phyloP scores from a whole-genome alignment of 305 asterid genomes.

The Solanum hybrid region DNA sequence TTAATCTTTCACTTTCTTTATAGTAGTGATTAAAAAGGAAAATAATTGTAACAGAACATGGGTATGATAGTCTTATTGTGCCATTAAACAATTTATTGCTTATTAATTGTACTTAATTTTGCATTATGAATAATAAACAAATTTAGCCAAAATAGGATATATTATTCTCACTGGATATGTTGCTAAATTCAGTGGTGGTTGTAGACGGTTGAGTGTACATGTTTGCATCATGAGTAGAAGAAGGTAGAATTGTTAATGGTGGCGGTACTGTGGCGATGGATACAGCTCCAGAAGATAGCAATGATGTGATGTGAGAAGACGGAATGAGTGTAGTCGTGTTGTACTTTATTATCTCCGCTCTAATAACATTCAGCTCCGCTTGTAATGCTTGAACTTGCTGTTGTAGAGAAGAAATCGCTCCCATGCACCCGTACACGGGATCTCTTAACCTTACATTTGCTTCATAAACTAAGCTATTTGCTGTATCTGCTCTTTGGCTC shows the following conservation, averaged over 20 bases:
- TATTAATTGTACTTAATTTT: not conserved
- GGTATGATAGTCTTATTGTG: not conserved
- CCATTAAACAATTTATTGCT: not conserved
- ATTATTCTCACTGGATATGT: conserved; percentile 32
- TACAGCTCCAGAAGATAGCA: conserved; percentile 35
- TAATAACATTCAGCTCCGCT: conserved; percentile 43
- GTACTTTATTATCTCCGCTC: conserved; percentile 49
- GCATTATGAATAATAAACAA: not conserved
- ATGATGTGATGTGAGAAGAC: conserved; percentile 22
- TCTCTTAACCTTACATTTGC: conserved; percentile 74
- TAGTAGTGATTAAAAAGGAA: not conserved
- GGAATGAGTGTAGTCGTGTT: conserved; percentile 18
- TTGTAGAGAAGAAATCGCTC: conserved; percentile 63
- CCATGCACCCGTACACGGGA: conserved; percentile 91
- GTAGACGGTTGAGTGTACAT: conserved; percentile 35
- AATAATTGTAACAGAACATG: not conserved
- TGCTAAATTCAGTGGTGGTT: conserved; percentile 34
- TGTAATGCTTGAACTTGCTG: conserved; percentile 56
- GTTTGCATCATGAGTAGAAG: conserved; percentile 20
- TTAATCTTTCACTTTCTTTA: not conserved
- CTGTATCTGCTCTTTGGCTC: conserved; percentile 66
- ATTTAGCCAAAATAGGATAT: conserved; percentile 51
- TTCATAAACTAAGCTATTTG: conserved; percentile 75
- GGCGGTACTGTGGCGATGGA: conserved; percentile 27
- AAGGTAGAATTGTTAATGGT: conserved; percentile 22